Conservation (phyloP, 805 yeast species). For the Cyberlindnera mrakii region DNA sequence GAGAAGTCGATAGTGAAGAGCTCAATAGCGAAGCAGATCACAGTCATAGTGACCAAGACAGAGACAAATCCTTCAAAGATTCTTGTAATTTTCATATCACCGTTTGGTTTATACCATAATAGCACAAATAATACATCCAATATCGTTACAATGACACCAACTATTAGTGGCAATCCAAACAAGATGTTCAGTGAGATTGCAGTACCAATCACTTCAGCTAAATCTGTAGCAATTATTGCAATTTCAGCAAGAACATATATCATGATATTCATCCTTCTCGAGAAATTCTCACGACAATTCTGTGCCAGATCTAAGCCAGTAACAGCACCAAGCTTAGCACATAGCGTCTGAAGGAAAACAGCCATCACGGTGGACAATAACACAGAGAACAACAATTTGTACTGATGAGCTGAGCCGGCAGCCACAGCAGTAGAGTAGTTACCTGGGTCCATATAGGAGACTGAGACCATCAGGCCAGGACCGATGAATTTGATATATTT, state of each 20-base stretch:
- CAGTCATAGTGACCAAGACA: slow-evolving; percentile 71
- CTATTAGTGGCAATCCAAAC: slow-evolving; percentile 69
- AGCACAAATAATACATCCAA: slow-evolving; percentile 81
- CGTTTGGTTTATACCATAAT: slow-evolving; percentile 81
- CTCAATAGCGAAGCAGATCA: slow-evolving; percentile 78
- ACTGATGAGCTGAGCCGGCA: slow-evolving; percentile 84
- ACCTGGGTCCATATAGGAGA: slow-evolving; percentile 97
- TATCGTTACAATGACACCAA: slow-evolving; percentile 81
- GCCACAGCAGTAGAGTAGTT: slow-evolving; percentile 93
- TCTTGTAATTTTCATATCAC: slow-evolving; percentile 71
- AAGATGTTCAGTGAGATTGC: slow-evolving; percentile 88
- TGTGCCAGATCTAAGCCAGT: slow-evolving; percentile 92
- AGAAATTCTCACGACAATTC: slow-evolving; percentile 72
- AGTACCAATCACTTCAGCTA: slow-evolving; percentile 97
- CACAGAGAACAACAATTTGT: slow-evolving; percentile 71
- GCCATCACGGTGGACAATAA: slow-evolving; percentile 81
- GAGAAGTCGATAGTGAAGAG: slow-evolving; percentile 58
- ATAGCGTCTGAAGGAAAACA: slow-evolving; percentile 74
- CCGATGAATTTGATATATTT: slow-evolving; percentile 73
- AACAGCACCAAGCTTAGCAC: slow-evolving; percentile 86
- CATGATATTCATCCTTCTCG: slow-evolving; percentile 49
- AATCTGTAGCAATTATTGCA: slow-evolving; percentile 91
- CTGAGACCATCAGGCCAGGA: slow-evolving; percentile 92
- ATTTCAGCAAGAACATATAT: slow-evolving; percentile 78
- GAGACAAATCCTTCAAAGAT: slow-evolving; percentile 81